phyloP scores from a whole-genome alignment of 768 basidiomycete genomes.

The Calvatia gigantea region DNA sequence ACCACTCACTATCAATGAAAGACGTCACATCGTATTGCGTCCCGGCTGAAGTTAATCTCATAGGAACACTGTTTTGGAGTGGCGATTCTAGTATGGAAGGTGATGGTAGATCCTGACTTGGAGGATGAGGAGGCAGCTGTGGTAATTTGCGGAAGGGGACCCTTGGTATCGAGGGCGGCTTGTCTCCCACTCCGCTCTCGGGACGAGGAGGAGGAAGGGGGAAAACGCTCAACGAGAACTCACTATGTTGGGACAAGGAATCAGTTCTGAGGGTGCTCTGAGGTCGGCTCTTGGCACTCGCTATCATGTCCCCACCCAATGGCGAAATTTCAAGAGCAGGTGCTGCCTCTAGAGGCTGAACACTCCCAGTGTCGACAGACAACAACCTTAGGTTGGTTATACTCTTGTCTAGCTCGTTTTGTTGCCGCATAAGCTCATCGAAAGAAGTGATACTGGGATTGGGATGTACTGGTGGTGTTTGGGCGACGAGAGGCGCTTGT shows the following conservation, averaged over 20 bases:
- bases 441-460: slow-evolving; percentile 35
- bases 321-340: neutral
- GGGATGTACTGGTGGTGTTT: slow-evolving; percentile 18
- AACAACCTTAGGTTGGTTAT: slow-evolving; percentile 56
- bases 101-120: neutral
- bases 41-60: slow-evolving; percentile 37
- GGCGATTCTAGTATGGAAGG: slow-evolving; percentile 14
- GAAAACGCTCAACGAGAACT: slow-evolving; percentile 72
- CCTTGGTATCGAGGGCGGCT: slow-evolving; percentile 11
- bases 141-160: slow-evolving; percentile 2
- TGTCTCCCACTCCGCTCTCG: neutral
- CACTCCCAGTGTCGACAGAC: slow-evolving; percentile 20
- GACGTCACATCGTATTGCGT: slow-evolving; percentile 73
- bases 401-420: slow-evolving; percentile 60
- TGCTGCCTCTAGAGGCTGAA: neutral
- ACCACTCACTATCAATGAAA: slow-evolving; percentile 52
- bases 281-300: slow-evolving; percentile 1
- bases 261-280: slow-evolving; percentile 9
- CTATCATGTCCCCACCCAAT: neutral
- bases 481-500: slow-evolving; percentile 11
- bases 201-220: slow-evolving; percentile 50
- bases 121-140: neutral
- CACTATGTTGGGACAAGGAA: slow-evolving; percentile 26
- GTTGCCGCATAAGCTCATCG: slow-evolving; percentile 54
- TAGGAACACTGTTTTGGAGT: slow-evolving; percentile 12